Evolutionary conservation across 345 rosid genomes (phyloP).

Genomic region (Corymbia maculata): DNA sequence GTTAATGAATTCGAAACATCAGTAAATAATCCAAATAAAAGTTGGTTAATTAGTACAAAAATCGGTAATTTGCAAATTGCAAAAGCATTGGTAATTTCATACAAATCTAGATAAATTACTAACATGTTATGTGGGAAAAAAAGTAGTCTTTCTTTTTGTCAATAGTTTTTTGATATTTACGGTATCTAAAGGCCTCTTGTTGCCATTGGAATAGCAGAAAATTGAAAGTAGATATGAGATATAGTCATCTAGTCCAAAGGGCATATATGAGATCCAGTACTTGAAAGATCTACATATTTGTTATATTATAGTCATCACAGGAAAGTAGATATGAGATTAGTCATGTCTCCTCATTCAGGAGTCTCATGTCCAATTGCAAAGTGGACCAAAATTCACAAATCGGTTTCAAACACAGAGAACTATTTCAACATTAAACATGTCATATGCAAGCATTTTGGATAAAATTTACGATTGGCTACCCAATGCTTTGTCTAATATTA

Average conservation of each 20-base stretch:
- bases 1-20: neutral
- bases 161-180: neutral
- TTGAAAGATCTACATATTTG: too few relatives aligned
- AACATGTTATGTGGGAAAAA: neutral
- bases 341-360: too few relatives aligned
- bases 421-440: too few relatives aligned
- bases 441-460: too few relatives aligned
- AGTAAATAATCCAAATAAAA: neutral
- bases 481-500: too few relatives aligned
- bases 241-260: neutral
- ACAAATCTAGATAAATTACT: neutral
- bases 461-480: too few relatives aligned
- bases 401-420: too few relatives aligned
- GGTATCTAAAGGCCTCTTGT: neutral
- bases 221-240: neutral
- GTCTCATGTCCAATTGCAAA: too few relatives aligned
- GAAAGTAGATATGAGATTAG: too few relatives aligned
- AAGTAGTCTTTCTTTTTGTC: neutral
- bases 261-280: neutral
- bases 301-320: too few relatives aligned
- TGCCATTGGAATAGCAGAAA: neutral
- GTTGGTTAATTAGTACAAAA: neutral
- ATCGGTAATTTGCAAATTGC: neutral
- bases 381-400: too few relatives aligned
- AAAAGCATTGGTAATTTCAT: neutral